Evolutionary conservation across 2,329 filamentous ascomycete species (phyloP).

Genomic region (Claviceps digitariae): DNA sequence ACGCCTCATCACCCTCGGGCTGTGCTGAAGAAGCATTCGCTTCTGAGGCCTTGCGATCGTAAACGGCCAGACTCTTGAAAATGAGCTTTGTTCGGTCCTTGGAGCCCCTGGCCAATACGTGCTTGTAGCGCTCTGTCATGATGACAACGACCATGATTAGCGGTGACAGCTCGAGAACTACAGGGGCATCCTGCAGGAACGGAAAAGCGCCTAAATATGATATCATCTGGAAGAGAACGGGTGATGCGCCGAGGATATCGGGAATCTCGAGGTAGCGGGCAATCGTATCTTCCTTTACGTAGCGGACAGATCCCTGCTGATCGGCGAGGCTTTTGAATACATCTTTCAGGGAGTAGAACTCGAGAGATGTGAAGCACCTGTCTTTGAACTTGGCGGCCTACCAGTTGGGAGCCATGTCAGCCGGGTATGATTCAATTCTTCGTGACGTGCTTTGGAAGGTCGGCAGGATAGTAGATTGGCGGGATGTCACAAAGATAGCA

Average conservation of each 20-base stretch:
- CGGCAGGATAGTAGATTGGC: background rate
- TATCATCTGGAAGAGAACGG: constrained; percentile 58
- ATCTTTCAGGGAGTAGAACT: constrained; percentile 60
- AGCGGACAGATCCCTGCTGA: constrained; percentile 43
- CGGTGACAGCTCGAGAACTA: constrained; percentile 54
- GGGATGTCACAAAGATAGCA: background rate
- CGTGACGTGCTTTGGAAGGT: too few relatives aligned
- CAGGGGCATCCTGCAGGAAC: constrained; percentile 56
- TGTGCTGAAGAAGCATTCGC: constrained; percentile 7
- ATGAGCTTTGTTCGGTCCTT: constrained; percentile 49
- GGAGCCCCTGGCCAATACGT: constrained; percentile 45
- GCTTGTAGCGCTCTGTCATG: constrained; percentile 55
- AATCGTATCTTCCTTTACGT: constrained; percentile 56
- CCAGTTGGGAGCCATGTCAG: background rate
- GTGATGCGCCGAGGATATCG: constrained; percentile 51
- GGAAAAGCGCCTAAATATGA: constrained; percentile 62
- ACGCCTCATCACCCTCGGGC: background rate
- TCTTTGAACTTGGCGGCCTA: constrained; percentile 52
- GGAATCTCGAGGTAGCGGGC: constrained; percentile 61
- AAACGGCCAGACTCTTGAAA: constrained; percentile 59
- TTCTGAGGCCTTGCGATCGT: constrained; percentile 43
- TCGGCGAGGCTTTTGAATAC: constrained; percentile 61
- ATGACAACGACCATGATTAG: constrained; percentile 61
- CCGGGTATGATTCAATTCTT: background rate
- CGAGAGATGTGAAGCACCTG: constrained; percentile 57